Percentiles rank a stretch among this genome's conserved stretches.
Conservation (phyloP, 2,329 filamentous ascomycete genomes). For the Arthrobotrys musiformis region DNA sequence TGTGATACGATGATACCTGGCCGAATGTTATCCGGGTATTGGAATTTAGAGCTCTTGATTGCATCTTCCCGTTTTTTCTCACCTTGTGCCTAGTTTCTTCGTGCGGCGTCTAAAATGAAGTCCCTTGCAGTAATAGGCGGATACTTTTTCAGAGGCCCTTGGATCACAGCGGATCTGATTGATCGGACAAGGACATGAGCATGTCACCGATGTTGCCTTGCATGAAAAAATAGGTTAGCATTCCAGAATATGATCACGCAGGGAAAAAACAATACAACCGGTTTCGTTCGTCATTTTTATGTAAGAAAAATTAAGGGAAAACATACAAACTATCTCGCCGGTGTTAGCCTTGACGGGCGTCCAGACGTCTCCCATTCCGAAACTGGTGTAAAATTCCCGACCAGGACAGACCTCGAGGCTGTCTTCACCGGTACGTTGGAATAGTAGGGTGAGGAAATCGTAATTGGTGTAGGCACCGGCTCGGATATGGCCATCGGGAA, state of each 20-base stretch:
- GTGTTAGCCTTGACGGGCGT: constrained; percentile 70
- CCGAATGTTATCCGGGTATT: constrained; percentile 50
- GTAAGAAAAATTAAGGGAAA: too few relatives aligned
- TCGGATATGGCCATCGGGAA: constrained; percentile 61
- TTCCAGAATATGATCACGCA: constrained; percentile 11
- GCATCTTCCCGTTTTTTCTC: constrained; percentile 51
- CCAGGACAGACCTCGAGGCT: constrained; percentile 75
- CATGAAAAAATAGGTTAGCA: constrained; percentile 47
- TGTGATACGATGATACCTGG: constrained; percentile 46
- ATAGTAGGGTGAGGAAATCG: constrained; percentile 72
- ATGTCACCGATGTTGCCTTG: constrained; percentile 67
- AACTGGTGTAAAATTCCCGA: constrained; percentile 70
- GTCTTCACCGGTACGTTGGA: constrained; percentile 71
- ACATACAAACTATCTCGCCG: constrained; percentile 69
- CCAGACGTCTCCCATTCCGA: constrained; percentile 71
- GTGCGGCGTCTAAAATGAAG: constrained; percentile 70
- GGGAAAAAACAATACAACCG: background rate
- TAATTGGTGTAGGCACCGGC: constrained; percentile 74
- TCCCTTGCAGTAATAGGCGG: constrained; percentile 70
- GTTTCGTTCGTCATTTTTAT: constrained; percentile 57
- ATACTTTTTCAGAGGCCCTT: constrained; percentile 73
- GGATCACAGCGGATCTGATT: constrained; percentile 69
- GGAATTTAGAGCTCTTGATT: constrained; percentile 48
- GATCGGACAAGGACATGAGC: constrained; percentile 75
- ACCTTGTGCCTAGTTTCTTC: constrained; percentile 65